Base-by-base conservation (phyloP, 2,329 filamentous ascomycete genomes). In the Ascochyta fabae region DNA sequence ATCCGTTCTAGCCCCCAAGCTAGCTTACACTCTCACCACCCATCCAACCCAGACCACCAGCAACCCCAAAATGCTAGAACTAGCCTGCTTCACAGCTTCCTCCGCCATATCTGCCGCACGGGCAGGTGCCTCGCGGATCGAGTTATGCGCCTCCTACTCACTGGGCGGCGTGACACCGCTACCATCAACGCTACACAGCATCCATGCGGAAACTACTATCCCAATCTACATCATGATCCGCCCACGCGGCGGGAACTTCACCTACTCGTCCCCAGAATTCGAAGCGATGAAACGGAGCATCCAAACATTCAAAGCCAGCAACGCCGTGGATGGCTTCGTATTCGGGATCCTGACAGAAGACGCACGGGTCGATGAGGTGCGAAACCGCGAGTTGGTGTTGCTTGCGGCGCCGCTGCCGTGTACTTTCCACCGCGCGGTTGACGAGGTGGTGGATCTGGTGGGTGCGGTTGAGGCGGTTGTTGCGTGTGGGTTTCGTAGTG, bases 351-450 rank as follows among this genome's bases (percentile, higher is more conserved):
- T 84, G 27, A 66, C 71, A 22, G 22, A 26, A 1, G 43, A 65
- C 6, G 35, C 53, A 2, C 47, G 48, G 3, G 66, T 85, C 4
- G 81, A 84, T 59, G 54, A 71, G 4, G 53, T 55, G n/a, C 69
- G 74, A 22, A 82, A 79, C 43, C 61, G 54, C 22, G 68, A 76
- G 42, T 66, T 84, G 6, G 76, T 85, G 0, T 50, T 65, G 12
- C 57, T 75, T 3, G 80, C 81, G 1, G 64, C 59, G 2, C 74
- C 76, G 3, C 63, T 76, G 24, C 78, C 79, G 2, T 84, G 81
- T 62, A 84, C 82, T 3, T 85, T 85, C 48, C 83, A 85, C 63
- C 76, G 82, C 7, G 83, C 83, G 0, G 81, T 85, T 58, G 83
- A 85, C 62, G 61, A 73, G 38, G 74, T 79, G 0, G 33, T 39